A percentile compares a stretch with the other conserved stretches of the same genome.
phyloP scores from a whole-genome alignment of 352 stramenopile genomes.

The Thalassiosira ordinaria region DNA sequence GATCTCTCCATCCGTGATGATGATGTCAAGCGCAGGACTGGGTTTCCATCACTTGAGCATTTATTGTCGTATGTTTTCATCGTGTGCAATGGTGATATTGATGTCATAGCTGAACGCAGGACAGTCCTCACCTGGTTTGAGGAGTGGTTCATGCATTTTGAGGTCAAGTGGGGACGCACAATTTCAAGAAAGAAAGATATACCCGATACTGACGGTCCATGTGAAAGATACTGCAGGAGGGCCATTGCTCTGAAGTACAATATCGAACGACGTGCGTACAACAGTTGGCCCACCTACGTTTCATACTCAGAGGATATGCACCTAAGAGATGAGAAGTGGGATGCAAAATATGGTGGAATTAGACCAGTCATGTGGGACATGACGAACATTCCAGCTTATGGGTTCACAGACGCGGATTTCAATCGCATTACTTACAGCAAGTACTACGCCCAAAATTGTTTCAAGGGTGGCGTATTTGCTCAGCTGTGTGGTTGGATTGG shows the following conservation, averaged over 20 bases:
- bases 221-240: not conserved
- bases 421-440: slow-evolving; percentile 38
- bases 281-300: slow-evolving; percentile 31
- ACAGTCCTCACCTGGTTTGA: slow-evolving; percentile 30
- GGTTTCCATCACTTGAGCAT: not conserved
- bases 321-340: slow-evolving; percentile 32
- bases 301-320: slow-evolving; percentile 30
- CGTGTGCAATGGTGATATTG: slow-evolving; percentile 28
- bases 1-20: not conserved
- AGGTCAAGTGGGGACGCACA: slow-evolving; percentile 21
- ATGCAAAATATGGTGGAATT: slow-evolving; percentile 19
- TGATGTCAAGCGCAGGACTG: slow-evolving; percentile 28
- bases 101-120: not conserved
- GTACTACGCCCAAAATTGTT: slow-evolving; percentile 54
- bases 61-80: slow-evolving; percentile 32
- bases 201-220: not conserved
- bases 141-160: slow-evolving; percentile 46
- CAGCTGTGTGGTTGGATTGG: slow-evolving; percentile 52
- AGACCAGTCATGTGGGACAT: slow-evolving; percentile 37
- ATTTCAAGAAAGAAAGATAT: not conserved
- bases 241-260: not conserved
- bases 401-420: slow-evolving; percentile 23
- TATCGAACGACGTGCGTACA: not conserved
- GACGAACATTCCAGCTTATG: slow-evolving; percentile 24
- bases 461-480: slow-evolving; percentile 45